Evolutionary conservation across 1,284 basidiomycete species (phyloP).

Genomic region (Lentinus polychrous): DNA sequence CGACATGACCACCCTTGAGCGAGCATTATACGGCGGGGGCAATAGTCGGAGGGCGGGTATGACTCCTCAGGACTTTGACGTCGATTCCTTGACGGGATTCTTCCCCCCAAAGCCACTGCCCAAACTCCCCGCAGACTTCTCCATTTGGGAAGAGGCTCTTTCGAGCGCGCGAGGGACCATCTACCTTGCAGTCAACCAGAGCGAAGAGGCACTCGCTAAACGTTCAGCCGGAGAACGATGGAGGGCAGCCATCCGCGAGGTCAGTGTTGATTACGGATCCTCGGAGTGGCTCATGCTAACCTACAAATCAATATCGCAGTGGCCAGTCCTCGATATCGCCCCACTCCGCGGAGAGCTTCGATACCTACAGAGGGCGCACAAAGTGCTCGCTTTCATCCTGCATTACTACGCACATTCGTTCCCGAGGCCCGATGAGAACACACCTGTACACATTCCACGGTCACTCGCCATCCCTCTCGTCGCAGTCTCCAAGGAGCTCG

Average conservation of each 20-base stretch:
- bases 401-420: conserved; percentile 88
- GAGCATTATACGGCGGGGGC: conserved; percentile 10
- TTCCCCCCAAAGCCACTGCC: conserved; percentile 69
- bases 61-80: conserved; percentile 24
- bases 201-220: conserved; percentile 41
- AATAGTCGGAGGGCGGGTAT: conserved; percentile 13
- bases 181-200: conserved; percentile 54
- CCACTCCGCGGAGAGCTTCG: conserved; percentile 47
- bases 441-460: conserved; percentile 56
- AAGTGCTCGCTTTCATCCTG: conserved; percentile 83
- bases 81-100: conserved; percentile 67
- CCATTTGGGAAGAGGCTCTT: conserved; percentile 71
- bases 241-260: conserved; percentile 58
- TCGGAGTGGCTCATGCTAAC: not conserved
- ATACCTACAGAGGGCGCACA: conserved; percentile 76
- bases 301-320: conserved; percentile 34
- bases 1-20: conserved; percentile 13
- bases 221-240: conserved; percentile 54
- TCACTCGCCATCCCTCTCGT: conserved; percentile 80
- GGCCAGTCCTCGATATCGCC: conserved; percentile 59
- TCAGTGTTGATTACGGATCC: conserved; percentile 31
- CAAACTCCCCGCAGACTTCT: conserved; percentile 48
- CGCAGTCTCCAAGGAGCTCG: conserved; percentile 68
- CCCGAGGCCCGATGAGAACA: conserved; percentile 35
- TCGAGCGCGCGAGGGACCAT: conserved; percentile 49